A percentile compares a stretch with the other conserved stretches of the same genome.
Conservation (phyloP, 176 grass and related monocot genomes). For the Saccharum officinarum region DNA sequence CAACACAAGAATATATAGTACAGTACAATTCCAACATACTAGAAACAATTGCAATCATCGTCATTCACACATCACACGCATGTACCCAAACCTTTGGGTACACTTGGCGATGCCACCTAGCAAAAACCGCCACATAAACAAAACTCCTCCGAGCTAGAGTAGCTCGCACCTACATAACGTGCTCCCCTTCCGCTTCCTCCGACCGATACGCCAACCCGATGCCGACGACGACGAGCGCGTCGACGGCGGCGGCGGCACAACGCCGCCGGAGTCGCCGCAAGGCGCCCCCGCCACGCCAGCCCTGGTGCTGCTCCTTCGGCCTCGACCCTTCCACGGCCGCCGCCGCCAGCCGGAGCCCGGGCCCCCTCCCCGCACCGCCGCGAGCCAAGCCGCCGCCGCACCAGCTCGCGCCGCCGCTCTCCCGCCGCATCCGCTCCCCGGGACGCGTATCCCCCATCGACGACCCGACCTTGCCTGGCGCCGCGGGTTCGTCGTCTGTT, state of each 20-base stretch:
- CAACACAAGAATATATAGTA: neutral
- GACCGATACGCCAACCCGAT: constrained; percentile 51
- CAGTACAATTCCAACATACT: neutral
- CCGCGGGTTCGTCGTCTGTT: neutral
- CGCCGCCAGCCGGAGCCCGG: constrained; percentile 28
- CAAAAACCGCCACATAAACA: constrained; percentile 30
- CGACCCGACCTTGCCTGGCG: neutral
- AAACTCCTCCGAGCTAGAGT: constrained; percentile 1
- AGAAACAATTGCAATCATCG: neutral
- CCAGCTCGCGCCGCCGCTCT: constrained; percentile 27
- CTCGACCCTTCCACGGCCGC: constrained; percentile 49
- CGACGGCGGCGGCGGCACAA: constrained; percentile 15
- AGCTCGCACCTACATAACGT: constrained; percentile 35
- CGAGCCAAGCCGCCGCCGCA: constrained; percentile 22
- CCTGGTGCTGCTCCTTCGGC: constrained; percentile 82
- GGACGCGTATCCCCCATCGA: constrained; percentile 74
- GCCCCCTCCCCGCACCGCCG: constrained; percentile 31
- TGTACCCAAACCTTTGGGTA: neutral
- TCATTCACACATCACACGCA: neutral
- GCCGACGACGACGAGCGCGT: constrained; percentile 34
- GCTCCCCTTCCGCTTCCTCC: constrained; percentile 17
- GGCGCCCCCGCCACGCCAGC: constrained; percentile 29
- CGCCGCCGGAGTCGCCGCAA: constrained; percentile 35
- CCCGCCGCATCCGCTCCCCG: constrained; percentile 67
- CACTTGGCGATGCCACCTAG: constrained; percentile 22